Conservation (phyloP, 176 grass and related monocot species). For the Musa beccarii region DNA sequence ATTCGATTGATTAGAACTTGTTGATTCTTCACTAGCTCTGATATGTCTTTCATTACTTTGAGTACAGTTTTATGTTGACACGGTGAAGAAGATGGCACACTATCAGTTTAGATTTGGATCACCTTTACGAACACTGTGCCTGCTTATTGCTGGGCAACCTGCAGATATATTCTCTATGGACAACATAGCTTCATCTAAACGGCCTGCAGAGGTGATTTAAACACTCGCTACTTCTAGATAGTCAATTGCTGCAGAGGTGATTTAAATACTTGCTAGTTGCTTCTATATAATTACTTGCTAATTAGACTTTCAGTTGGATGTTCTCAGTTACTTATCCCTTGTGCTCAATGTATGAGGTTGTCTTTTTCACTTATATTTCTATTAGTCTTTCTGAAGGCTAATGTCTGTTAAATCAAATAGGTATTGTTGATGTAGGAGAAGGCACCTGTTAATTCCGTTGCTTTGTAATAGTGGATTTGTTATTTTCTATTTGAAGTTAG, state of each 20-base stretch:
- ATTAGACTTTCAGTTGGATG: too few species aligned
- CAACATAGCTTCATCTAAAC: slow-evolving; percentile 8
- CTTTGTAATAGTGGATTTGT: neutral
- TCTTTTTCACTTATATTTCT: too few species aligned
- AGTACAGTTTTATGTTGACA: slow-evolving; percentile 81
- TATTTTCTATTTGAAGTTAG: neutral
- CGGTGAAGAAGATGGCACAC: slow-evolving; percentile 92
- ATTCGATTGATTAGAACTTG: neutral
- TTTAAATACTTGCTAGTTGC: too few species aligned
- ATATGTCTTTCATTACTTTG: slow-evolving; percentile 16
- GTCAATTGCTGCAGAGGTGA: too few species aligned
- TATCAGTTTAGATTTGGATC: slow-evolving; percentile 74
- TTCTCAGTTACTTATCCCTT: too few species aligned
- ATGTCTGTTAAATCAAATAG: neutral
- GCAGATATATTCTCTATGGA: slow-evolving; percentile 76
- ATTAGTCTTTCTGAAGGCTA: neutral
- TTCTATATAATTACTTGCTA: too few species aligned
- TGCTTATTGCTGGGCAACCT: slow-evolving; percentile 92
- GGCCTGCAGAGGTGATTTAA: slow-evolving; percentile 54
- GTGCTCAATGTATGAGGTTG: too few species aligned
- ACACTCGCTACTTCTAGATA: neutral
- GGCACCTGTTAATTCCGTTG: neutral
- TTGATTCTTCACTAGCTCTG: slow-evolving; percentile 13
- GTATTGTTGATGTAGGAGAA: neutral
- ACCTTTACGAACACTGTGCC: slow-evolving; percentile 82